Percentiles rank a stretch among this genome's conserved stretches.
phyloP scores from a whole-genome alignment of 306 rosid species.

The Malus asiatica region DNA sequence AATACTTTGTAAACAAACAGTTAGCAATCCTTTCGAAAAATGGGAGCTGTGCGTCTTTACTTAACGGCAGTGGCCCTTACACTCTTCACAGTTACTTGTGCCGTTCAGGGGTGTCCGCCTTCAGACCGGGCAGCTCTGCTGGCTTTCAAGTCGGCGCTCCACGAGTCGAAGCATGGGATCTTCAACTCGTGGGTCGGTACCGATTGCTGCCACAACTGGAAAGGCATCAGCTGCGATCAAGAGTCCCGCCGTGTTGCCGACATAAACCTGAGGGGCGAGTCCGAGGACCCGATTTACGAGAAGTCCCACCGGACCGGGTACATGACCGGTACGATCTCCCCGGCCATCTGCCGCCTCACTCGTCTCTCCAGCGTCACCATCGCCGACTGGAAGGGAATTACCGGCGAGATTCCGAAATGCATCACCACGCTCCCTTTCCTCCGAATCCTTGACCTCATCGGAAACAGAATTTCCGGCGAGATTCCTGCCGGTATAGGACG shows the following conservation, averaged over 20 bases:
- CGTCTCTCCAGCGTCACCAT: slow-evolving; percentile 68
- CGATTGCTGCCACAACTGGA: slow-evolving; percentile 83
- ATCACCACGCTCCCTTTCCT: slow-evolving; percentile 60
- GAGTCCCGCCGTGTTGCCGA: slow-evolving; percentile 64
- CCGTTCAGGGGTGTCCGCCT: slow-evolving; percentile 53
- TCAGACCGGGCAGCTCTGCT: slow-evolving; percentile 68
- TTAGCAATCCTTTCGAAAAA: not conserved
- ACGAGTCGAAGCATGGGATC: slow-evolving; percentile 57
- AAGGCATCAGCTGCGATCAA: slow-evolving; percentile 81
- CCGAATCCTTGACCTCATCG: slow-evolving; percentile 76
- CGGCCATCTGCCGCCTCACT: slow-evolving; percentile 54
- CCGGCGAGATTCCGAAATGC: slow-evolving; percentile 84
- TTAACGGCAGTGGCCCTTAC: not conserved
- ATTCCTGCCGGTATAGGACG: slow-evolving; percentile 58
- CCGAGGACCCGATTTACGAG: slow-evolving; percentile 66
- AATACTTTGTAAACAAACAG: not conserved
- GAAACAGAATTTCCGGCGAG: slow-evolving; percentile 56
- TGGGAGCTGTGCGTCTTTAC: not conserved
- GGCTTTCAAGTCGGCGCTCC: slow-evolving; percentile 61
- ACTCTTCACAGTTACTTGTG: slow-evolving; percentile 10
- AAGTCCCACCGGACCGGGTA: slow-evolving; percentile 55
- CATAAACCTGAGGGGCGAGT: slow-evolving; percentile 84
- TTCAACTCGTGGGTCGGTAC: slow-evolving; percentile 76
- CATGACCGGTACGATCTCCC: slow-evolving; percentile 82
- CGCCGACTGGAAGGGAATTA: slow-evolving; percentile 90